Conservation (phyloP, 73 alveolate genomes). For the Breviolum minutum region DNA sequence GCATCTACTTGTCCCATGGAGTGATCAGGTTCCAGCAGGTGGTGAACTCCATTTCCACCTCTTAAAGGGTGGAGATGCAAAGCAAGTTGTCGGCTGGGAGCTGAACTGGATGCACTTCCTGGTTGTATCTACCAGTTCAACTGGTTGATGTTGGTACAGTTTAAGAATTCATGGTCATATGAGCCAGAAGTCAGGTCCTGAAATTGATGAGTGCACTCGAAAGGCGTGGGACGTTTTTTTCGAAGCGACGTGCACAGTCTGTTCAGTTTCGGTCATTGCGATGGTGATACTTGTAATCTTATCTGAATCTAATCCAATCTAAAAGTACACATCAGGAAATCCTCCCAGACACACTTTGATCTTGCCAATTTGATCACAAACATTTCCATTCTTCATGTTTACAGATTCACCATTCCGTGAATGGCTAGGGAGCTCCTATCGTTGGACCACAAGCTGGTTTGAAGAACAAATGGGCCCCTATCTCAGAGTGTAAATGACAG, state of each 20-base stretch:
- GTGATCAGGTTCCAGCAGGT: conserved; percentile 51
- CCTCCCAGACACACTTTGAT: background rate
- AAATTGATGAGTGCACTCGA: conserved; percentile 35
- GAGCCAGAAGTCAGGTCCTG: conserved; percentile 42
- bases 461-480: conserved; percentile 57
- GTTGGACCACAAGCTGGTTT: conserved; percentile 72
- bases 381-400: too few species aligned
- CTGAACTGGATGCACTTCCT: background rate
- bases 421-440: conserved; percentile 57
- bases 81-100: conserved; percentile 50
- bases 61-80: conserved; percentile 82
- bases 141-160: background rate
- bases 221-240: conserved; percentile 7
- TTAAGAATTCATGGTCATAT: background rate
- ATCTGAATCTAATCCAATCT: too few species aligned
- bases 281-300: too few species aligned
- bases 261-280: too few species aligned
- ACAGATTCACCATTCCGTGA: background rate
- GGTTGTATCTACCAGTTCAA: background rate
- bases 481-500: background rate
- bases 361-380: too few species aligned
- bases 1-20: background rate
- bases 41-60: conserved; percentile 78
- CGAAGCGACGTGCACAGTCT: too few species aligned
- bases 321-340: too few species aligned